Evolutionary conservation across 192 early-diverging fungal species (phyloP).

Genomic region (Rhizophagus clarus): DNA sequence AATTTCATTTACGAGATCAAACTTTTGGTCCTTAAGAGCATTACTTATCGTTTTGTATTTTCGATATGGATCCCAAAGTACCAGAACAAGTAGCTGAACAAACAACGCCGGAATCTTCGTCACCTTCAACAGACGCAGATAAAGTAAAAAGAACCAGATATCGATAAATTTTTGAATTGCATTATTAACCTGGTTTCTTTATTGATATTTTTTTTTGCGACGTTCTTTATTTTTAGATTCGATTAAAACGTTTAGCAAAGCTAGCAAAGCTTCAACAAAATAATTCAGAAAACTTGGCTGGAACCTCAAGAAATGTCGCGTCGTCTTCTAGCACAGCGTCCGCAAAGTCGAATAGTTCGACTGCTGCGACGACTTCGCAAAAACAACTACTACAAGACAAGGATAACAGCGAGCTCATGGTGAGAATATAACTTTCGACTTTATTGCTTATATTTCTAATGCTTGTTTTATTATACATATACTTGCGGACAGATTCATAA

Average conservation of each 20-base stretch:
- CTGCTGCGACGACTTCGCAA: not conserved
- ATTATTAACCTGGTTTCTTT: not conserved
- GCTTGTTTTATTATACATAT: too few relatives aligned
- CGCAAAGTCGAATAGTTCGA: not conserved
- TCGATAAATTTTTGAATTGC: not conserved
- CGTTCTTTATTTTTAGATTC: conserved; percentile 48
- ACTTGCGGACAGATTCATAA: too few relatives aligned
- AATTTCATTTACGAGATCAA: too few relatives aligned
- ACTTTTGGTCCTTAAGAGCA: too few relatives aligned
- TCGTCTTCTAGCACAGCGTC: conserved; percentile 15
- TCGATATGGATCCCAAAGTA: not conserved
- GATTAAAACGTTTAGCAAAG: conserved; percentile 66
- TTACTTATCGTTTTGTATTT: not conserved
- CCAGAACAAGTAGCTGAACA: not conserved
- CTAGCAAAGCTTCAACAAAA: conserved; percentile 57
- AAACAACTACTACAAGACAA: conserved; percentile 3
- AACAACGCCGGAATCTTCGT: not conserved
- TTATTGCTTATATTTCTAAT: not conserved
- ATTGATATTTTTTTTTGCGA: not conserved
- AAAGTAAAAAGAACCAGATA: conserved; percentile 2
- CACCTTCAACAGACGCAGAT: conserved; percentile 22
- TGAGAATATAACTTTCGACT: not conserved
- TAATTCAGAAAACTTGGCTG: not conserved
- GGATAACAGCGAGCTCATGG: not conserved
- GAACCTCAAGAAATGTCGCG: not conserved